Evolutionary conservation across 2,329 filamentous ascomycete species (phyloP).

Genomic region (Aspergillus intermedius): DNA sequence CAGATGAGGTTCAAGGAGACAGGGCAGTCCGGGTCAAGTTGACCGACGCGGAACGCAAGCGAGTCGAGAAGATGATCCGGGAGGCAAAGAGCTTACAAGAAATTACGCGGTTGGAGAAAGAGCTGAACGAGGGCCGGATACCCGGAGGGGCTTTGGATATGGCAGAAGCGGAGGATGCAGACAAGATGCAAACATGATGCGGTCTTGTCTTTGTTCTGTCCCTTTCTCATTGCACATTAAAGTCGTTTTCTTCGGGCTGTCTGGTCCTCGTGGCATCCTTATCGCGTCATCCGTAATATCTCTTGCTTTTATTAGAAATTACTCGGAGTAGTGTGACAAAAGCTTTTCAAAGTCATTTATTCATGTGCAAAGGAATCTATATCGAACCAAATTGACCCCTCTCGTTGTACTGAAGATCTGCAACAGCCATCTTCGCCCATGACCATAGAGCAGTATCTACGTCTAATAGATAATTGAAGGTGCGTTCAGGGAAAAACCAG

Average conservation of each 20-base stretch:
- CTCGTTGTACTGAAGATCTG: no score
- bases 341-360: no score
- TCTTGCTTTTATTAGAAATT: neutral
- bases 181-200: conserved; percentile 33
- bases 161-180: conserved; percentile 28
- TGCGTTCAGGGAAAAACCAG: no score
- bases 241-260: neutral
- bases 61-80: conserved; percentile 77
- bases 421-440: no score
- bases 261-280: neutral
- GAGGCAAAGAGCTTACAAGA: conserved; percentile 85
- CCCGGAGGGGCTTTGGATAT: conserved; percentile 54
- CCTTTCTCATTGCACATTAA: conserved; percentile 21
- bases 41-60: conserved; percentile 80
- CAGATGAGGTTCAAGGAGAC: conserved; percentile 38
- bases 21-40: conserved; percentile 74
- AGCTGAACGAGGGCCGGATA: conserved; percentile 80
- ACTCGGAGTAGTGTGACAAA: no score
- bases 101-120: conserved; percentile 84
- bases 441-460: no score
- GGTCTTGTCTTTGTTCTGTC: conserved; percentile 6
- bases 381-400: no score
- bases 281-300: neutral
- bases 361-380: no score
- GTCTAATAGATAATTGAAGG: no score